These are phyloP conservation scores for Stagonosporopsis cucurbitacearum DNA, from an alignment of 2,329 filamentous ascomycete species.

Conservation along the genomic window DNA sequence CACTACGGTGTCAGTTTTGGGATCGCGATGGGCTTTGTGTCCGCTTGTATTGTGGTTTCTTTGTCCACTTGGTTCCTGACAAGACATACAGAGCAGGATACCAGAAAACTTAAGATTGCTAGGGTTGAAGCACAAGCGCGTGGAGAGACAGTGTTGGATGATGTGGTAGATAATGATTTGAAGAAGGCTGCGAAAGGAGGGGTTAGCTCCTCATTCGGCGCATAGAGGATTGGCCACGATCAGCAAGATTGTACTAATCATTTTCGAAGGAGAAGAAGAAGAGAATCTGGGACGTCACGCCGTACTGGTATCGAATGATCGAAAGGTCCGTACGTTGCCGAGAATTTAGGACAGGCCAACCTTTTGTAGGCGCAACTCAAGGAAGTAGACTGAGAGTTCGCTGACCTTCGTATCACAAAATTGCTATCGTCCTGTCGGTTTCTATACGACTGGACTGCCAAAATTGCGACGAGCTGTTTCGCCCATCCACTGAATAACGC, in stretches of 20 bases:
- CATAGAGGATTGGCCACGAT: not conserved
- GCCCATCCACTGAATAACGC: too few species aligned
- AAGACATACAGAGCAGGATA: conserved; percentile 50
- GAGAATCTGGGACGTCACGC: not conserved
- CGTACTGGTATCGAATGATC: not conserved
- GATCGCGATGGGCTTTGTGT: conserved; percentile 47
- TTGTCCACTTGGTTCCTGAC: conserved; percentile 53
- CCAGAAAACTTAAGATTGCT: conserved; percentile 28
- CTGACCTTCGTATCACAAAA: too few species aligned
- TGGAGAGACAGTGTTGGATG: conserved; percentile 21
- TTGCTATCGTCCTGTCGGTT: too few species aligned
- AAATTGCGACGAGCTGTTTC: too few species aligned
- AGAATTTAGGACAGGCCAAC: too few species aligned
- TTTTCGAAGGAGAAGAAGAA: not conserved
- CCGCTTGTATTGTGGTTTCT: conserved; percentile 51
- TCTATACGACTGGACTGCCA: too few species aligned
- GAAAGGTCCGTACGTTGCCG: not conserved
- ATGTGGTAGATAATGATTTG: conserved; percentile 23
- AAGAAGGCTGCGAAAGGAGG: conserved; percentile 6
- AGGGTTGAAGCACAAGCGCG: conserved; percentile 22
- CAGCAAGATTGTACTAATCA: not conserved
- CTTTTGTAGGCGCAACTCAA: too few species aligned
- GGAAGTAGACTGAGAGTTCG: too few species aligned
- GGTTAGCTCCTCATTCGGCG: not conserved
- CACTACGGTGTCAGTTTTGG: conserved; percentile 50